Evolutionary conservation across 371 early-diverging fungal genomes (phyloP).

Genomic region (Batkoa obscura): DNA sequence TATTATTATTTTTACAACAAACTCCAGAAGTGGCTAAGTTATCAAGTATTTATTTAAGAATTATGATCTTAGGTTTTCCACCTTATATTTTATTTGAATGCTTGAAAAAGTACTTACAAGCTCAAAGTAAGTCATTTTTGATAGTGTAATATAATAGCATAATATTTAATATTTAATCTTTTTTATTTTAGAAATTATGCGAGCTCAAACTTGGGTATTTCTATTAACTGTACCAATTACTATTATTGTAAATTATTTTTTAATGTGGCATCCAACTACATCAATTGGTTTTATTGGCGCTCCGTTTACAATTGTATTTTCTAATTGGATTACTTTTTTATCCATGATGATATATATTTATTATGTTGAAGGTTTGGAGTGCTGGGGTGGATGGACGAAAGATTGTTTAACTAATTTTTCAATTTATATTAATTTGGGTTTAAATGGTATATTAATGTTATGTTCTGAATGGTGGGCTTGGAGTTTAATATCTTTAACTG

Average conservation of each 20-base stretch:
- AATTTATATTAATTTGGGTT: conserved; percentile 33
- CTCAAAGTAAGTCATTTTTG: conserved; percentile 24
- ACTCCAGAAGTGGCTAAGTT: conserved; percentile 23
- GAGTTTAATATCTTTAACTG: conserved; percentile 52
- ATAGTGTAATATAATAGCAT: conserved; percentile 4
- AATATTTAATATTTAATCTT: conserved; percentile 8
- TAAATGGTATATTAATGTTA: conserved; percentile 44
- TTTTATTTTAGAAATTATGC: conserved; percentile 34
- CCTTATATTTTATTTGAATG: conserved; percentile 60
- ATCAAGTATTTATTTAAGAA: conserved; percentile 37
- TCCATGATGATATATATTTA: conserved; percentile 36
- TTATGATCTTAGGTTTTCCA: conserved; percentile 46
- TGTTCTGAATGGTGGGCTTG: conserved; percentile 57
- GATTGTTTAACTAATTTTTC: conserved; percentile 38
- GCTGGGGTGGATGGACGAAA: conserved; percentile 75
- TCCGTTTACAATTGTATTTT: conserved; percentile 53
- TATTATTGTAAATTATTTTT: conserved; percentile 40
- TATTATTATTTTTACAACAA: conserved; percentile 31
- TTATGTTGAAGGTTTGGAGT: conserved; percentile 38
- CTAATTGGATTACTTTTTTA: conserved; percentile 48
- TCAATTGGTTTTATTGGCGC: conserved; percentile 66
- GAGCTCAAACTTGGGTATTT: conserved; percentile 49
- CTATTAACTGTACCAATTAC: conserved; percentile 52
- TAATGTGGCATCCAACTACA: conserved; percentile 45
- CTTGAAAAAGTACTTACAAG: conserved; percentile 57